Evolutionary conservation across 2,329 filamentous ascomycete genomes (phyloP).

Genomic region (Colletotrichum scovillei): DNA sequence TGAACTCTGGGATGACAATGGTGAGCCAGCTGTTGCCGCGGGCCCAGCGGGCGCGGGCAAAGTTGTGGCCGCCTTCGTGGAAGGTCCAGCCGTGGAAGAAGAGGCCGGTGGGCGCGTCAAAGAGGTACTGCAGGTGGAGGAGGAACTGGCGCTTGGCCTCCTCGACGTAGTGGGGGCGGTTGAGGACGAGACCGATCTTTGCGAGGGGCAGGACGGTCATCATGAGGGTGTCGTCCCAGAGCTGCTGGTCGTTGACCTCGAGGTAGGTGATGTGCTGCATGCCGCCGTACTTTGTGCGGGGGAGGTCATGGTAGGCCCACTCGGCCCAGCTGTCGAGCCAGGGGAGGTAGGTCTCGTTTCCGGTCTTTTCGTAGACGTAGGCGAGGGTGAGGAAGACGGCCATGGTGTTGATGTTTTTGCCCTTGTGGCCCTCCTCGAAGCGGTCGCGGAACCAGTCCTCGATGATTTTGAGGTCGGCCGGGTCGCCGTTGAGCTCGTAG

Average conservation of each 20-base stretch:
- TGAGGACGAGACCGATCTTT: constrained; percentile 80
- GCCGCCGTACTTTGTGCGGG: constrained; percentile 75
- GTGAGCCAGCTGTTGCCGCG: constrained; percentile 80
- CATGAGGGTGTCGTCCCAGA: constrained; percentile 90
- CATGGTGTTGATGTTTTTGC: constrained; percentile 91
- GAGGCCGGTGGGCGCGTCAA: constrained; percentile 76
- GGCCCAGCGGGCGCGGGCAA: constrained; percentile 68
- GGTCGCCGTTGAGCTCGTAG: constrained; percentile 76
- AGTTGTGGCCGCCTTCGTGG: constrained; percentile 72
- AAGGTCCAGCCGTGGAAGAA: constrained; percentile 90
- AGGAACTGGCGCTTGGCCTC: constrained; percentile 84
- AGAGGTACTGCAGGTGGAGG: constrained; percentile 82
- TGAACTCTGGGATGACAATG: constrained; percentile 84
- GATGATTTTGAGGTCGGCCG: constrained; percentile 71
- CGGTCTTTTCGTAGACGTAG: constrained; percentile 80
- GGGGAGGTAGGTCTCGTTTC: constrained; percentile 75
- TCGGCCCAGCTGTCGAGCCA: constrained; percentile 87
- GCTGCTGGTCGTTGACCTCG: constrained; percentile 76
- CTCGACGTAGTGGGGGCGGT: constrained; percentile 77
- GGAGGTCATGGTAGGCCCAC: constrained; percentile 83
- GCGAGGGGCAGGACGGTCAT: constrained; percentile 86
- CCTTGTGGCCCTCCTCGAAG: constrained; percentile 77
- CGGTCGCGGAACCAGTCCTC: constrained; percentile 79
- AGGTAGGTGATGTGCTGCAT: constrained; percentile 84
- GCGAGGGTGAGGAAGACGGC: constrained; percentile 81